These are phyloP conservation scores for Ceratobasidium sp. DNA, from an alignment of 1,284 basidiomycete genomes.

Conservation along the genomic window DNA sequence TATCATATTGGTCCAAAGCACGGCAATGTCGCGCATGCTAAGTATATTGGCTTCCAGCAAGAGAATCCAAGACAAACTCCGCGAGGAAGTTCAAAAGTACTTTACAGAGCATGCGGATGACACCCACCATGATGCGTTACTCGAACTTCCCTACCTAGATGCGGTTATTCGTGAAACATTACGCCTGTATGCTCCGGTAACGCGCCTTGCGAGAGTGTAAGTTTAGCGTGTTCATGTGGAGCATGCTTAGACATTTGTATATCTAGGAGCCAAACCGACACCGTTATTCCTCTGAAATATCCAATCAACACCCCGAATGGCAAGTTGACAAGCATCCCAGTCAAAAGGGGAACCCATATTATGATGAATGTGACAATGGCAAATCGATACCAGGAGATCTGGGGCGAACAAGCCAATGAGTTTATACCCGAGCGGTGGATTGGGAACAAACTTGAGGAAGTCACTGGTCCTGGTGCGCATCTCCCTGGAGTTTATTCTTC, in stretches of 20 bases:
- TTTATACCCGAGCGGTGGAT: slow-evolving; percentile 20
- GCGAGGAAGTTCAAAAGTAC: slow-evolving; percentile 50
- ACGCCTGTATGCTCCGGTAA: slow-evolving; percentile 66
- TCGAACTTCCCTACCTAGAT: slow-evolving; percentile 55
- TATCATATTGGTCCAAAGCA: slow-evolving; percentile 45
- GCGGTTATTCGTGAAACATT: slow-evolving; percentile 59
- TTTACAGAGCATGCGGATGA: slow-evolving; percentile 43
- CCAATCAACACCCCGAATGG: slow-evolving; percentile 23
- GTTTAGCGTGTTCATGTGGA: not conserved
- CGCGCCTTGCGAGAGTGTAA: slow-evolving; percentile 65
- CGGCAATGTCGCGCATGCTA: slow-evolving; percentile 53
- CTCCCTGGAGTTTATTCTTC: slow-evolving; percentile 31
- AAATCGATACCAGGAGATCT: slow-evolving; percentile 45
- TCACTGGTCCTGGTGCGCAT: slow-evolving; percentile 13
- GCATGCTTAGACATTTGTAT: not conserved
- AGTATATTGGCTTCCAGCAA: slow-evolving; percentile 51
- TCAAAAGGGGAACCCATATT: slow-evolving; percentile 44
- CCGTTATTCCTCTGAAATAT: slow-evolving; percentile 7
- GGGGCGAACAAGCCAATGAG: slow-evolving; percentile 14
- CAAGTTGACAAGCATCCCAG: slow-evolving; percentile 19
- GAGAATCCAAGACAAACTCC: slow-evolving; percentile 50
- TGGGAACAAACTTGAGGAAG: slow-evolving; percentile 11
- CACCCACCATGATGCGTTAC: slow-evolving; percentile 52
- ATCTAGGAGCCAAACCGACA: slow-evolving; percentile 13
- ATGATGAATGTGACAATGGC: slow-evolving; percentile 43